Base-by-base conservation (phyloP, 805 yeast species). In the Pichia ethanolica region DNA sequence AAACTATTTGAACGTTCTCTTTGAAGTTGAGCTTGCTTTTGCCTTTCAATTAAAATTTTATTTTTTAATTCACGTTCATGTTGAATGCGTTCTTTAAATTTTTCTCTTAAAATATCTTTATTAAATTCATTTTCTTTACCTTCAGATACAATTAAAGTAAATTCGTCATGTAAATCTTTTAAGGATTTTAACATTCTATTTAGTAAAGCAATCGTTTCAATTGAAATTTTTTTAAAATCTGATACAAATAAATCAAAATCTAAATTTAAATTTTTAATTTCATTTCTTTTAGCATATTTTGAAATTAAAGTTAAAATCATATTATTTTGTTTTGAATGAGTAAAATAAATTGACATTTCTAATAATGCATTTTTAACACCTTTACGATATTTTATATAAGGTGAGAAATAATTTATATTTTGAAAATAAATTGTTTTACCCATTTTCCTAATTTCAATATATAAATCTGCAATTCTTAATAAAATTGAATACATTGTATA, bases 401-500 rank as follows among this genome's bases (percentile, higher is more conserved):
- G 67, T 46, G 71, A 69, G 45, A 71, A 71, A 54, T 75, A 78
- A 45, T 67, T 62, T 46, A 65, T 59, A 59, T 78, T 77, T 39
- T 77, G 71, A 27, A 70, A 61, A 54, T 70, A 76, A 7, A 75
- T 57, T 42, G 73, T 71, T 50, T 78, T 68, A 5, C 82, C 82
- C 46, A 72, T 65, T 50, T 69, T 69, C 45, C 83, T 65, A 26
- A 75, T 55, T 3, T 74, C 62, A 5, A 73, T 67, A 56, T 77
- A 78, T 34, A 78, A 48, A 55, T 78, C 83, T 41, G 81, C 79
- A 39, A 75, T 57, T 44, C 78, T 63, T 35, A 77, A 56, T 5
- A 78, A 64, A 47, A 72, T 53, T 7, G 71, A 51, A 45, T 75
- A 66, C 5, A 69, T 56, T 33, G 70, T 63, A 54, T 78, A 82